Percentiles rank a stretch among this genome's conserved stretches.
Evolutionary conservation across 495 filamentous ascomycete species (phyloP).

Genomic region (Penicillium nucicola): DNA sequence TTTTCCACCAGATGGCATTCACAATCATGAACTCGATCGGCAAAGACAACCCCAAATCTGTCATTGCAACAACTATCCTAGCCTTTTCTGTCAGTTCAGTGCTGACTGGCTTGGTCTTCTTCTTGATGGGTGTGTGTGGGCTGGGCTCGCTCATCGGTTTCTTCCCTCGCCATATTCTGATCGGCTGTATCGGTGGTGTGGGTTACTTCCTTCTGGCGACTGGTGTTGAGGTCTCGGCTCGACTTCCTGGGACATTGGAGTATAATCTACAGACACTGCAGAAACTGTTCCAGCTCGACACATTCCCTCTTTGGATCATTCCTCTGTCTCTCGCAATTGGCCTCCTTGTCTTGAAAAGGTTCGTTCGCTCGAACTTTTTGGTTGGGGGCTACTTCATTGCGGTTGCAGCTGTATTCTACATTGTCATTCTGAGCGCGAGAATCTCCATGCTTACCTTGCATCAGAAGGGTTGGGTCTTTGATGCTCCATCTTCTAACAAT

Average conservation of each 20-base stretch:
- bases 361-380: constrained; percentile 73
- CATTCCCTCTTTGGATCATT: constrained; percentile 76
- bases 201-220: constrained; percentile 94
- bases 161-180: constrained; percentile 93
- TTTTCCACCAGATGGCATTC: constrained; percentile 95
- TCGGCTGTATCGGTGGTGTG: constrained; percentile 95
- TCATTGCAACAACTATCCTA: constrained; percentile 88
- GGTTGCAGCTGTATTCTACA: constrained; percentile 79
- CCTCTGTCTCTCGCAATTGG: constrained; percentile 74
- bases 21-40: constrained; percentile 78
- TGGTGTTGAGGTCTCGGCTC: constrained; percentile 90
- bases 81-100: constrained; percentile 90
- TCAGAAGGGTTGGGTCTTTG: constrained; percentile 82
- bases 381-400: constrained; percentile 82
- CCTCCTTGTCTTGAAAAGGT: constrained; percentile 70
- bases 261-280: constrained; percentile 73
- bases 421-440: constrained; percentile 62
- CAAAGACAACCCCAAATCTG: constrained; percentile 73
- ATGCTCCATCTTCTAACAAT: constrained; percentile 73
- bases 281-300: constrained; percentile 67
- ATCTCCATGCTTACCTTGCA: constrained; percentile 63
- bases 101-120: constrained; percentile 87
- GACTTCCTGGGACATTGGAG: constrained; percentile 77
- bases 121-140: constrained; percentile 77
- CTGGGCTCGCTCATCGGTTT: constrained; percentile 92